Percentiles rank a stretch among this genome's conserved stretches.
Evolutionary conservation across 2,329 filamentous ascomycete genomes (phyloP).

Genomic region (Pestalotiopsis fici): DNA sequence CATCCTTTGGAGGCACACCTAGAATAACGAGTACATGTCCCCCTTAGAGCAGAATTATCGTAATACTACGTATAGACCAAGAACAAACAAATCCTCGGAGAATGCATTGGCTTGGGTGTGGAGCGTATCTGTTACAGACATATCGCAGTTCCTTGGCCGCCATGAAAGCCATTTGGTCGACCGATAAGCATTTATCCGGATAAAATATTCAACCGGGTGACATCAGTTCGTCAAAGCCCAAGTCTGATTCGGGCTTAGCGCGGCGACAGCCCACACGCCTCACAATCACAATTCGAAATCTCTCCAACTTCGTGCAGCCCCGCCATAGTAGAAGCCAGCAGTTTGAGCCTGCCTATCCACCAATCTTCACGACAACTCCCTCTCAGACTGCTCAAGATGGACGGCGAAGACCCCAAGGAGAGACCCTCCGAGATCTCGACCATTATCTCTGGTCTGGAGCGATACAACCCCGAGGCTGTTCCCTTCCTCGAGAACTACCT

Average conservation of each 20-base stretch:
- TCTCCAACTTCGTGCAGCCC: conserved; percentile 23
- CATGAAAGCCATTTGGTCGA: neutral
- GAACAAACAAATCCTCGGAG: neutral
- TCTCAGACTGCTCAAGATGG: conserved; percentile 48
- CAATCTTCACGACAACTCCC: conserved; percentile 5
- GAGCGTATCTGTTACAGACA: neutral
- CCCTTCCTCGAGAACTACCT: conserved; percentile 93
- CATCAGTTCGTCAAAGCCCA: conserved; percentile 7
- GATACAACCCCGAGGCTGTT: conserved; percentile 98
- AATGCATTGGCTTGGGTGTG: neutral
- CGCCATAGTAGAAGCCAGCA: conserved; percentile 20
- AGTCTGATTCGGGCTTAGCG: conserved; percentile 14
- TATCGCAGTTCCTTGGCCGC: neutral
- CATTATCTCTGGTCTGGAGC: conserved; percentile 96
- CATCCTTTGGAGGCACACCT: neutral
- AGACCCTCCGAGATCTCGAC: conserved; percentile 87
- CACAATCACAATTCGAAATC: conserved; percentile 30
- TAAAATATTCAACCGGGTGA: neutral
- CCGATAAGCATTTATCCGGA: neutral
- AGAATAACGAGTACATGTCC: neutral
- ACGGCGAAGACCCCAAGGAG: conserved; percentile 85
- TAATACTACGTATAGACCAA: conserved; percentile 1
- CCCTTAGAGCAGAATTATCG: neutral
- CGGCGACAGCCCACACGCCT: conserved; percentile 8
- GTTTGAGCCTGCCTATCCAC: neutral